These are phyloP conservation scores for Primulina huaijiensis DNA, from an alignment of 257 asterid species.

Conservation along the genomic window DNA sequence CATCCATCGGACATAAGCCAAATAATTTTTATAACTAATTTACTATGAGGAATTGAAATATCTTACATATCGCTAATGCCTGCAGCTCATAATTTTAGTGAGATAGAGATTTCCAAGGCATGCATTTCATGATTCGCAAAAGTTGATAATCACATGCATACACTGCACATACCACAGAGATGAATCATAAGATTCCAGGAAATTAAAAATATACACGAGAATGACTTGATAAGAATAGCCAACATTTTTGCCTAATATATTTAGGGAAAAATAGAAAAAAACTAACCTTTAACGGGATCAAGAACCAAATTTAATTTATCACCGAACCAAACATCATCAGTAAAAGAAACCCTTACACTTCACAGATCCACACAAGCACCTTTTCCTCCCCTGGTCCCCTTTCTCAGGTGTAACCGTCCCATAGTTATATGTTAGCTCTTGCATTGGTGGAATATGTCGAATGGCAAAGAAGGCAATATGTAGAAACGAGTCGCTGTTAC, in stretches of 20 bases:
- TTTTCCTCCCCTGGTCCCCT: conserved; percentile 55
- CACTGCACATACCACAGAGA: background rate
- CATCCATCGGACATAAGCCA: background rate
- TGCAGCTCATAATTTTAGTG: background rate
- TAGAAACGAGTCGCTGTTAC: conserved; percentile 50
- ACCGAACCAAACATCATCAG: conserved; percentile 26
- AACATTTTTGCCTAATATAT: background rate
- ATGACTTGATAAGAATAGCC: background rate
- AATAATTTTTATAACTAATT: background rate
- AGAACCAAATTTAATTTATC: conserved; percentile 11
- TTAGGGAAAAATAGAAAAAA: background rate
- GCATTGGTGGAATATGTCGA: conserved; percentile 89
- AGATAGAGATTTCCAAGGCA: background rate
- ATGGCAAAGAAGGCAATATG: conserved; percentile 84
- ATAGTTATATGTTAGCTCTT: conserved; percentile 79
- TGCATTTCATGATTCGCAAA: background rate
- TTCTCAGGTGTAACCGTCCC: conserved; percentile 59
- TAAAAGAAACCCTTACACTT: conserved; percentile 81
- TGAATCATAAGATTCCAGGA: background rate
- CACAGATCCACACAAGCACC: conserved; percentile 68
- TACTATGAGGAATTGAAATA: background rate
- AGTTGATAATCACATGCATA: background rate
- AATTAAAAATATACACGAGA: background rate
- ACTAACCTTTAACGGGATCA: background rate
- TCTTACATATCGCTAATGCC: background rate